Evolutionary conservation across 2,329 filamentous ascomycete species (phyloP), one percentile per base, ranked within the genome.

Genomic region (Cercospora beticola): DNA sequence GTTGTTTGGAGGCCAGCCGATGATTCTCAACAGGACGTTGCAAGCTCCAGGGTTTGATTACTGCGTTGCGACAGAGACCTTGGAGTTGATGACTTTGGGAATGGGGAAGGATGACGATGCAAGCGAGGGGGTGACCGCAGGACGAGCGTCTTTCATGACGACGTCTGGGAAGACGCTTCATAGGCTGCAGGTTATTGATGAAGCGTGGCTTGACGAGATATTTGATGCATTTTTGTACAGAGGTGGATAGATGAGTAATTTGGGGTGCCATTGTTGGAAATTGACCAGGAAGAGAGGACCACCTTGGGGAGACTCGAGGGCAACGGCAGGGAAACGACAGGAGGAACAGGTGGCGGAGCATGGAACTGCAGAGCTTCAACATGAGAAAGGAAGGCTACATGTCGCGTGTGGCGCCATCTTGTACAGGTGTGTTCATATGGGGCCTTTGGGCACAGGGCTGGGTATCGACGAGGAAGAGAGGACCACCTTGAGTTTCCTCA

Each of bases 1-100:
- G 56, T 26, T 65, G 10, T 64, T 68, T 26, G 62, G 62, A 36
- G 66, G 66, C 6, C 28, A 56, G 28, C 30, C 31, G 28, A 28
- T 14, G 28, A 18, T 54, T 16, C 8, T 31, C 4, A 7, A 18
- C 4, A 33, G 16, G 8, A 26, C 16, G 14, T n/a, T 26, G 14
- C 26, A 23, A 28, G 23, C 12, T 28, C 23, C 49, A 56, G 49
- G 12, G 12, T 56, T 28, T 16, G 2, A 16, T 5, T 23, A 56
- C 12, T 12, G 28, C 46, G 8, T 23, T n/a, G 12, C 21, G n/a
- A 26, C 21, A 49, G 60, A 62, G 18, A 12, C 36, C 12, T 4
- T 62, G 49, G 40, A 21, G 9, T 16, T 62, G 12, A 1, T 52
- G 21, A 46, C 40, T 18, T n/a, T 49, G 56, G 28, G 5, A 14